Conservation (phyloP, 106 monocot genomes). For the Allium fistulosum region DNA sequence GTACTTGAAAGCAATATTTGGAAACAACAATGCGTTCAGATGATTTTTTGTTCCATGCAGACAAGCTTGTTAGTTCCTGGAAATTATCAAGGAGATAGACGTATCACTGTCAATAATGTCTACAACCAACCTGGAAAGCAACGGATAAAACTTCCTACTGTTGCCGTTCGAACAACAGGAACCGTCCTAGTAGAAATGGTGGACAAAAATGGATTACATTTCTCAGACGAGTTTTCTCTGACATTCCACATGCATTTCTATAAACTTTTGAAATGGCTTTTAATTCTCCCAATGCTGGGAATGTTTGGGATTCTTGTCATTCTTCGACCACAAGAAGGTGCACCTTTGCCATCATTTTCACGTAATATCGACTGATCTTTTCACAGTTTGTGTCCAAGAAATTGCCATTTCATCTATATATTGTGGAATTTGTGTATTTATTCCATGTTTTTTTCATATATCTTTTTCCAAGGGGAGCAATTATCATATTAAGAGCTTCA, state of each 20-base stretch:
- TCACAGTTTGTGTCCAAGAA: too few species aligned
- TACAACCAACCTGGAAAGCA: constrained; percentile 75
- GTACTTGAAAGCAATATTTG: too few species aligned
- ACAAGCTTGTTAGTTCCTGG: constrained; percentile 85
- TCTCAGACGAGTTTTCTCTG: constrained; percentile 92
- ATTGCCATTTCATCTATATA: too few species aligned
- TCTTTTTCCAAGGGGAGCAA: too few species aligned
- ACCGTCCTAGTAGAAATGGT: constrained; percentile 96
- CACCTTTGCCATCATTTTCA: constrained; percentile 86
- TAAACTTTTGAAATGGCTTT: constrained; percentile 92
- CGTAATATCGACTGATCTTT: constrained; percentile 51
- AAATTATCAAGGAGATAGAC: constrained; percentile 91
- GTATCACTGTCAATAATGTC: constrained; percentile 45
- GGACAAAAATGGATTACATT: constrained; percentile 86
- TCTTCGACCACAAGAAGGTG: constrained; percentile 83
- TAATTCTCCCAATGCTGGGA: constrained; percentile 81
- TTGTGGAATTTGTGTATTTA: too few species aligned
- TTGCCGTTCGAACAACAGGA: constrained; percentile 90
- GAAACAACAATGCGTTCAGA: too few species aligned
- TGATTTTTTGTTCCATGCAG: constrained; percentile 24
- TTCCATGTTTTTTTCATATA: too few species aligned
- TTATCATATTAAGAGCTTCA: too few species aligned
- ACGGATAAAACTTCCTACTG: constrained; percentile 83
- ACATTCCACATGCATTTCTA: constrained; percentile 98
- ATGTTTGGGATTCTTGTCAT: constrained; percentile 92